phyloP scores from a whole-genome alignment of 345 rosid species.

The Heritiera littoralis region DNA sequence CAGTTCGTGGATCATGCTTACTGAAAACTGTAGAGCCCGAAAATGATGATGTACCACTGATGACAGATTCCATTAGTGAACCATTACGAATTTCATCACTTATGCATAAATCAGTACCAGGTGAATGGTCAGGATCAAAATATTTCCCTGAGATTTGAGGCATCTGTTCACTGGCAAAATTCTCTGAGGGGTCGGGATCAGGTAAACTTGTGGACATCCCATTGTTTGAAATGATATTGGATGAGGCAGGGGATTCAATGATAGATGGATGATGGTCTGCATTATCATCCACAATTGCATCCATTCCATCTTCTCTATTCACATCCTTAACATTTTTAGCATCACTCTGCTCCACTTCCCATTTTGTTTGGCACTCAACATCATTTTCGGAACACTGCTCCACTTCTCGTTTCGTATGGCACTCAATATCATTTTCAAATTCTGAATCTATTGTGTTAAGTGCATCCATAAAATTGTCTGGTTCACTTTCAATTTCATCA shows the following conservation, averaged over 20 bases:
- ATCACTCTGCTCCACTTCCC: slow-evolving; percentile 1
- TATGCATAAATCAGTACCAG: slow-evolving; percentile 9
- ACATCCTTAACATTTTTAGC: slow-evolving; percentile 22
- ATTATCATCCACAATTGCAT: slow-evolving; percentile 15
- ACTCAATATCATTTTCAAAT: slow-evolving; percentile 59
- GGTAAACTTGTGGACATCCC: slow-evolving; percentile 28
- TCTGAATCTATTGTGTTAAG: slow-evolving; percentile 81
- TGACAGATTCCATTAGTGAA: slow-evolving; percentile 27
- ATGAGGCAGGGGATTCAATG: slow-evolving; percentile 32
- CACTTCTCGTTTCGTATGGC: slow-evolving; percentile 49
- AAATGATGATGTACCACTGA: slow-evolving; percentile 33
- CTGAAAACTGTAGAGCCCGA: slow-evolving; percentile 28
- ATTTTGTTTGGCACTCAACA: slow-evolving; percentile 18
- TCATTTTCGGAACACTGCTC: slow-evolving; percentile 27
- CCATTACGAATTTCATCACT: slow-evolving; percentile 28
- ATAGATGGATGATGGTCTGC: slow-evolving; percentile 28
- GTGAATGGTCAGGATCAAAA: slow-evolving; percentile 42
- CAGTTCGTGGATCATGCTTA: slow-evolving; percentile 22
- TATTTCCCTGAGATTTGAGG: slow-evolving; percentile 34
- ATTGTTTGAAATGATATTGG: slow-evolving; percentile 28
- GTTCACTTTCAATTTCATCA: slow-evolving; percentile 73
- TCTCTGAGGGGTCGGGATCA: slow-evolving; percentile 33
- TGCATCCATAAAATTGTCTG: slow-evolving; percentile 78
- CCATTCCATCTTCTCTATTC: slow-evolving; percentile 29
- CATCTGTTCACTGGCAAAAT: slow-evolving; percentile 32